Evolutionary conservation across 2,329 filamentous ascomycete genomes (phyloP).

Genomic region (Penicillium italicum): DNA sequence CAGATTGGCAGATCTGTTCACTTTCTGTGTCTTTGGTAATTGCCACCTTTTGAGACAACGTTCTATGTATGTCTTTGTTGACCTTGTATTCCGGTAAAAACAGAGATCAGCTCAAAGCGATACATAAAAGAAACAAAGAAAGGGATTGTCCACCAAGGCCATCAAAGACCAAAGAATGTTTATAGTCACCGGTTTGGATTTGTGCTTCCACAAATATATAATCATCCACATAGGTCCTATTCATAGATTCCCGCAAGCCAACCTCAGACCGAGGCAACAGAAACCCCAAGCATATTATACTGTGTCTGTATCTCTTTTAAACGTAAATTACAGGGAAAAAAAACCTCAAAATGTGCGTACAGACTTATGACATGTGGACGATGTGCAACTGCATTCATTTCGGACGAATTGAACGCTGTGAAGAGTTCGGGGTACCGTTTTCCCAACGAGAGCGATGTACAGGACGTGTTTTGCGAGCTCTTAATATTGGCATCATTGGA

Average conservation of each 20-base stretch:
- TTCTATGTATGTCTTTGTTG: neutral
- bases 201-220: neutral
- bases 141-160: neutral
- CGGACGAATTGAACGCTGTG: neutral
- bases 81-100: neutral
- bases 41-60: neutral
- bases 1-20: neutral
- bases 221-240: no score
- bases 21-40: neutral
- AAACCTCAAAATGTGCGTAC: constrained; percentile 2
- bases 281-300: neutral
- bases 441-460: neutral
- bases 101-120: neutral
- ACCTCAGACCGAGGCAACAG: neutral
- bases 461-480: neutral
- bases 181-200: no score
- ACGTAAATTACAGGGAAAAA: no score
- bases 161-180: neutral
- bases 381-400: constrained; percentile 2
- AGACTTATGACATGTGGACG: neutral
- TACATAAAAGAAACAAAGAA: neutral
- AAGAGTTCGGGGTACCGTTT: constrained; percentile 1
- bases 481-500: neutral
- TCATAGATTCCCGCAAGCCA: neutral
- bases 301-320: neutral